These are phyloP conservation scores for Lunasporangiospora selenospora DNA, from an alignment of 192 early-diverging fungal species.

Conservation along the genomic window DNA sequence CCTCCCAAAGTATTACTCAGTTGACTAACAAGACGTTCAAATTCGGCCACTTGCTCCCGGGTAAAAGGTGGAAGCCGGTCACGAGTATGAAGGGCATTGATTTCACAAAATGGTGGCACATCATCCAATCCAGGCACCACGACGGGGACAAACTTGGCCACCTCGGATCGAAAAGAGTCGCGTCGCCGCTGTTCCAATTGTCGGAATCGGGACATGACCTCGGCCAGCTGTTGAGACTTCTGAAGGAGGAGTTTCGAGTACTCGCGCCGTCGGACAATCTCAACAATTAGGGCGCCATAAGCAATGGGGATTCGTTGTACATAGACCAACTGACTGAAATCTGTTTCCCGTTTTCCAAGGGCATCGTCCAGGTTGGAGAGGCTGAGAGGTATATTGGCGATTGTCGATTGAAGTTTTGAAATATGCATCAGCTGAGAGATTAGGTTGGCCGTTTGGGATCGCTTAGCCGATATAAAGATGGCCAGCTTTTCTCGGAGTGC, in stretches of 20 bases:
- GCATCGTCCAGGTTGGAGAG: constrained; percentile 35
- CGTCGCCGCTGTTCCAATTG: constrained; percentile 48
- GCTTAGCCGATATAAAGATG: constrained; percentile 46
- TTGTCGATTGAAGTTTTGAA: constrained; percentile 49
- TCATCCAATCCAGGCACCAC: constrained; percentile 51
- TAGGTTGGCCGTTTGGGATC: constrained; percentile 38
- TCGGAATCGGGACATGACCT: constrained; percentile 49
- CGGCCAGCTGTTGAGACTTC: constrained; percentile 50
- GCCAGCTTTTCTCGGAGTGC: constrained; percentile 36
- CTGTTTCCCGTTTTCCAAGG: constrained; percentile 30
- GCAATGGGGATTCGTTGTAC: constrained; percentile 54
- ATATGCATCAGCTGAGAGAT: constrained; percentile 49
- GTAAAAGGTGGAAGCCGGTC: constrained; percentile 46
- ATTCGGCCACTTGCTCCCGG: constrained; percentile 49
- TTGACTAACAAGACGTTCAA: constrained; percentile 35
- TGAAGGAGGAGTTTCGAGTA: constrained; percentile 49
- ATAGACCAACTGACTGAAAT: constrained; percentile 45
- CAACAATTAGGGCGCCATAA: constrained; percentile 57
- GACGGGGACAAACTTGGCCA: constrained; percentile 48
- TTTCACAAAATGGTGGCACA: constrained; percentile 54
- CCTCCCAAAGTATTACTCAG: constrained; percentile 15
- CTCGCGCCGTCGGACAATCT: constrained; percentile 60
- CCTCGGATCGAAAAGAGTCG: constrained; percentile 47
- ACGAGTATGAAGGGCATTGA: constrained; percentile 45
- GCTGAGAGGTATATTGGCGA: constrained; percentile 49